Base-by-base conservation (phyloP, 192 early-diverging fungal species). In the Backusella liffmaniae region DNA sequence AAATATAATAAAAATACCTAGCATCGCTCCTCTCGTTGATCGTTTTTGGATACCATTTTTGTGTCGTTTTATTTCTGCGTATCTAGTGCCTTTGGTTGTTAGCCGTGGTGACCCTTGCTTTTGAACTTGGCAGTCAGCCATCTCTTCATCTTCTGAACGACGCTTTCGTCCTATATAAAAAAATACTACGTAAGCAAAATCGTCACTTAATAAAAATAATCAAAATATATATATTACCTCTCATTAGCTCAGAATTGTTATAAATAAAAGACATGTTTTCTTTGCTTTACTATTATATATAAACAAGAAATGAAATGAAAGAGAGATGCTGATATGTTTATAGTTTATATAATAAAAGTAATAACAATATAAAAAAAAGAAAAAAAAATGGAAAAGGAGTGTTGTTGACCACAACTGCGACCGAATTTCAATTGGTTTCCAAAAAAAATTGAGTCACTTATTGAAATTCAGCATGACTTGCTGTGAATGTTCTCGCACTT, bases 81-180 rank as follows among this genome's bases (percentile, higher is more conserved):
- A 12, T 39, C 26, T 69, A 41, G 5, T 69, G 21, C 59, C 34
- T 51, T 41, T 49, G 21, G 21, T 51, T 13, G 65, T 62, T 46
- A 72, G 71, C 18, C 65, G 66, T 44, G 26, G 72, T 36, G 62
- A 59, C 23, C 41, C 44, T 15, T 74, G 62, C n/a, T 74, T 72
- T n/a, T 75, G 56, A 6, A 74, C 73, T 72, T 72, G 77, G 13
- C 73, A 67, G 26, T 77, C 73, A 21, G n/a, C 23, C 80, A 81
- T 81, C 51, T 81, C 80, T 46, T 81, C 80, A 74, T 81, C 80
- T 74, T 81, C 80, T 5, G 75, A 76, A 49, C 80, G 76, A 16
- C 80, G 76, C 49, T 81, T 81, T 15, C 76, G 72, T 23, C 80
- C 80, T 81, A 75, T 10, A 39, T n/a, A 5, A 73, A 39, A 46